Evolutionary conservation across 2,329 filamentous ascomycete species (phyloP), one percentile per base, ranked within the genome.

Genomic region (Colletotrichum brevisporum): DNA sequence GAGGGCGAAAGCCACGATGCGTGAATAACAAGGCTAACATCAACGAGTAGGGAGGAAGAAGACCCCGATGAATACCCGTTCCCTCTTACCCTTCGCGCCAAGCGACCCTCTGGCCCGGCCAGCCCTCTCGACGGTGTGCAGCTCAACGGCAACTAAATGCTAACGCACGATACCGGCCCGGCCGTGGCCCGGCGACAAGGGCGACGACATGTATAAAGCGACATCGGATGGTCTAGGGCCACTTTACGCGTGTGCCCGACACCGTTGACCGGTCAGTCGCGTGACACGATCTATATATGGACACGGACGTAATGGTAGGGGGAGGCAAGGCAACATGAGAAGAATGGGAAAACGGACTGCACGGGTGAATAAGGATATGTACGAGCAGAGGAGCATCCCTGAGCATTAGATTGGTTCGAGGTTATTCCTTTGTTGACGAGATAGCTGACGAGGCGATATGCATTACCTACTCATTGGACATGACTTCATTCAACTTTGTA

Each of bases 41-140:
- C 21, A 47, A 26, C 45, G 72, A 72, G 69, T 75, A 97, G 94
- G 82, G 94, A 96, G 80, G 95, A 98, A 79, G 96, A 98, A 84
- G 96, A 98, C 74, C 90, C 92, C 0, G 95, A 90, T n/a, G 88
- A 90, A 76, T 89, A 89, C 73, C 85, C 86, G 1, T 90, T 89
- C 80, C 87, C 88, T 27, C 78, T 90, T 71, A 89, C 87, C 6
- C 81, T 90, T 68, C 84, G 87, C 72, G 82, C 83, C 18, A 88
- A 88, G 82, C 84, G 83, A 16, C 78, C 82, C 5, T 76, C 80
- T 4, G 81, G 75, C 48, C 74, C 76, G 13, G 78, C 75, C 45
- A 83, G 81, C 39, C 82, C 83, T n/a, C 77, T 84, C 9, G 82
- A 84, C 43, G 77, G 77, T 12, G 74, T 82, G 10, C 78, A 80